Percentiles rank a stretch among this genome's conserved stretches.
Evolutionary conservation across 2,329 filamentous ascomycete genomes (phyloP).

Genomic region (Knufia petricola): DNA sequence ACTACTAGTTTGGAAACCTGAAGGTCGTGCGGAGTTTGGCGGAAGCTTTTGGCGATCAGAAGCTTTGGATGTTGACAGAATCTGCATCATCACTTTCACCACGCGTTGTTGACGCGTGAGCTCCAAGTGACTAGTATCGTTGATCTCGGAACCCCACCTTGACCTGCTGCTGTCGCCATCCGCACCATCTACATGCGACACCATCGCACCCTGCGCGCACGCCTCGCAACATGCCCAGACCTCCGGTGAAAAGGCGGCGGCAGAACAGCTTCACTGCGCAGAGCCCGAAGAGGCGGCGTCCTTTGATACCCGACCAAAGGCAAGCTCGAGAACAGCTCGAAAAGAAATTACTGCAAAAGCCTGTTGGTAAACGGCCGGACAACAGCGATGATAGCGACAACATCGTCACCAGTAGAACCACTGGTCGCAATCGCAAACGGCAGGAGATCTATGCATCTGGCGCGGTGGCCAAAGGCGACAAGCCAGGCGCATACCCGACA

Average conservation of each 20-base stretch:
- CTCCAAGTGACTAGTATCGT: too few relatives aligned
- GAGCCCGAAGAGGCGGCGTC: conserved; percentile 8
- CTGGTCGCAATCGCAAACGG: conserved; percentile 10
- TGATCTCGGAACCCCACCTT: not conserved
- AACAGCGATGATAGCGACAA: conserved; percentile 24
- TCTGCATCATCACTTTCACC: not conserved
- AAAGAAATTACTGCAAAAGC: conserved; percentile 18
- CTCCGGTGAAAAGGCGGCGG: conserved; percentile 16
- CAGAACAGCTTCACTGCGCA: conserved; percentile 12
- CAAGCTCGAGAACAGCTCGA: conserved; percentile 16
- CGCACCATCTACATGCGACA: not conserved
- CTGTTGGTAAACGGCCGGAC: conserved; percentile 15
- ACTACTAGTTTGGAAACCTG: too few relatives aligned
- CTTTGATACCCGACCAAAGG: conserved; percentile 10
- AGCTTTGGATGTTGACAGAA: too few relatives aligned
- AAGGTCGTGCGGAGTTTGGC: not conserved
- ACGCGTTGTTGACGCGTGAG: not conserved
- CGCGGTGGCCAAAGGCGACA: conserved; percentile 18
- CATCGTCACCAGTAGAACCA: conserved; percentile 18
- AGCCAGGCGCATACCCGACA: conserved; percentile 18
- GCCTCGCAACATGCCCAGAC: conserved; percentile 17
- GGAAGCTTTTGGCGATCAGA: not conserved
- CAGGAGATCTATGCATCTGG: conserved; percentile 23
- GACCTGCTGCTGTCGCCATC: not conserved
- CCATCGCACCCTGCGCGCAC: not conserved